These are phyloP conservation scores for Penicillium hesseltinei DNA, from an alignment of 2,329 filamentous ascomycete genomes.

Conservation along the genomic window DNA sequence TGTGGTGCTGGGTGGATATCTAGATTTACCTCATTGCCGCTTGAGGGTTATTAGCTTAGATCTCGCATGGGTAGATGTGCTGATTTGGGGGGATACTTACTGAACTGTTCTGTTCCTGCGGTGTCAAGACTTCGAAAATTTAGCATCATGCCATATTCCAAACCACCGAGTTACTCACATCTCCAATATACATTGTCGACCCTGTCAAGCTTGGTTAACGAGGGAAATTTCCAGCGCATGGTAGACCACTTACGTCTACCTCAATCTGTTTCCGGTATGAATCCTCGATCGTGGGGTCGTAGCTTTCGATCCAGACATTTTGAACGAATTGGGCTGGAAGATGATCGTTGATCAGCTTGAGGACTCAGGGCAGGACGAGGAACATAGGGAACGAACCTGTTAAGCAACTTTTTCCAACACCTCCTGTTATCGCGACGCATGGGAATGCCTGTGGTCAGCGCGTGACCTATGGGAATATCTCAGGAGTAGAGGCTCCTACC, in stretches of 20 bases:
- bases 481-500: conserved; percentile 48
- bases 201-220: conserved; percentile 53
- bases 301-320: conserved; percentile 91
- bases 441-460: conserved; percentile 20
- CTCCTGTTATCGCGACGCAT: conserved; percentile 55
- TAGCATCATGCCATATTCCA: conserved; percentile 10
- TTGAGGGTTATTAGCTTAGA: conserved; percentile 29
- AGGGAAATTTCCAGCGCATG: neutral
- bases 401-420: conserved; percentile 88
- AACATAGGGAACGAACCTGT: conserved; percentile 61
- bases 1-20: neutral
- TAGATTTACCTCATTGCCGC: conserved; percentile 57
- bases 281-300: conserved; percentile 85
- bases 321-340: conserved; percentile 83
- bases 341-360: conserved; percentile 12
- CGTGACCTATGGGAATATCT: conserved; percentile 2
- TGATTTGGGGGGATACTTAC: conserved; percentile 53
- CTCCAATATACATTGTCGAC: conserved; percentile 83
- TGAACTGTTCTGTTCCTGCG: conserved; percentile 89
- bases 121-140: conserved; percentile 67
- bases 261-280: conserved; percentile 85
- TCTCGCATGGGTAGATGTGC: neutral
- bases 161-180: conserved; percentile 59
- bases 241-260: conserved; percentile 69
- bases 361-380: neutral